Conservation (phyloP, 108 stramenopile species). For the Schizochytrium sp. region DNA sequence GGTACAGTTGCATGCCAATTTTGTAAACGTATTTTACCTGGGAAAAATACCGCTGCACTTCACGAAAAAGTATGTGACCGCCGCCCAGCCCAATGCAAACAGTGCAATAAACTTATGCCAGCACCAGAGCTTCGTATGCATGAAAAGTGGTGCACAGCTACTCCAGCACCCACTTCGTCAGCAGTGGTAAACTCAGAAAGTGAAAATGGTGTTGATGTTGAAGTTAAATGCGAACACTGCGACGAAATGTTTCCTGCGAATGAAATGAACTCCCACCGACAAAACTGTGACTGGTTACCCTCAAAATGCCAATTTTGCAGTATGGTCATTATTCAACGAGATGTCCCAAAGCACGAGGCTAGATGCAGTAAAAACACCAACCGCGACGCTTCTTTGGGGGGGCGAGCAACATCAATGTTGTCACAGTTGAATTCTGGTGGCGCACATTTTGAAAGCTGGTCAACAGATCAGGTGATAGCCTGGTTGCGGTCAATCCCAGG, state of each 20-base stretch:
- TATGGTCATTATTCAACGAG: constrained; percentile 59
- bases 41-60: constrained; percentile 40
- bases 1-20: constrained; percentile 43
- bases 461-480: neutral
- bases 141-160: neutral
- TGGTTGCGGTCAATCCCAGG: constrained; percentile 31
- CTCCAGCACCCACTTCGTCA: neutral
- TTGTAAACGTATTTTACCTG: constrained; percentile 46
- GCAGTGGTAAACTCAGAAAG: neutral
- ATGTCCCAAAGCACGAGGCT: constrained; percentile 49
- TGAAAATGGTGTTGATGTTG: too few relatives aligned
- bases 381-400: neutral
- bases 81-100: constrained; percentile 17
- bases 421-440: neutral
- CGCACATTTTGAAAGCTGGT: constrained; percentile 34
- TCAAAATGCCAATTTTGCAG: constrained; percentile 19
- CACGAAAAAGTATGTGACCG: constrained; percentile 58
- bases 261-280: neutral
- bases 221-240: constrained; percentile 4
- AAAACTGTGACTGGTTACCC: constrained; percentile 52
- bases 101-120: neutral
- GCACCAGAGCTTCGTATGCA: neutral
- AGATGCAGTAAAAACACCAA: constrained; percentile 44
- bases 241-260: constrained; percentile 5
- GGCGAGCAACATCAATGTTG: neutral